These are phyloP conservation scores for Pluteus cervinus DNA, from an alignment of 768 basidiomycete genomes.

Conservation along the genomic window DNA sequence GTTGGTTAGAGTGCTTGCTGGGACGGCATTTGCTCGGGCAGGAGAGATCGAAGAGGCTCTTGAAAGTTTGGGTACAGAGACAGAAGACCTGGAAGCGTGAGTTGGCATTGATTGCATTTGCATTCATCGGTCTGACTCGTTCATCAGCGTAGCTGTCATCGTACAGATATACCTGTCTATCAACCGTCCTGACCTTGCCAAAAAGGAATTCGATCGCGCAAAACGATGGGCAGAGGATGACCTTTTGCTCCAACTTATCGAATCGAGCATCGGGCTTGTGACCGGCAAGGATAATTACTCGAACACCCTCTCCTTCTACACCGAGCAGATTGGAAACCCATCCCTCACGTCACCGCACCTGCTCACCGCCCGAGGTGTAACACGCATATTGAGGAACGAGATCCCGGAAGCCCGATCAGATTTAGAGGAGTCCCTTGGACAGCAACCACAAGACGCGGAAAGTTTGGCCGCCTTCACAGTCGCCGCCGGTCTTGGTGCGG, in stretches of 20 bases:
- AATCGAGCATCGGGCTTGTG: conserved; percentile 73
- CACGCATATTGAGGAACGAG: conserved; percentile 73
- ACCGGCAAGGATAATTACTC: conserved; percentile 68
- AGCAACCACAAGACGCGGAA: conserved; percentile 55
- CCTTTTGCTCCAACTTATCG: conserved; percentile 82
- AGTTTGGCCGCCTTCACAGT: conserved; percentile 64
- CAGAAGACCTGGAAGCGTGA: conserved; percentile 84
- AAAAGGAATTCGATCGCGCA: conserved; percentile 77
- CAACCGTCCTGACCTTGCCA: conserved; percentile 80
- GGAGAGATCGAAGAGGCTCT: conserved; percentile 90
- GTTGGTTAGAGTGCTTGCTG: conserved; percentile 72
- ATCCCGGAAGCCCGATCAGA: conserved; percentile 73
- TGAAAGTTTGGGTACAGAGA: conserved; percentile 75
- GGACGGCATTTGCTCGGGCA: conserved; percentile 79
- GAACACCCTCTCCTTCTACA: conserved; percentile 59
- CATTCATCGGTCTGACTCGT: conserved; percentile 1
- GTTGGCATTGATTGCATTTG: conserved; percentile 23
- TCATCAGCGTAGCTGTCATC: conserved; percentile 65
- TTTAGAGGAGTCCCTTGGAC: conserved; percentile 66
- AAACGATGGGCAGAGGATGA: conserved; percentile 88
- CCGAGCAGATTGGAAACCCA: conserved; percentile 79
- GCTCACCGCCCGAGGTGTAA: conserved; percentile 74
- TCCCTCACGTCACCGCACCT: conserved; percentile 69
- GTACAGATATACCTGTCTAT: conserved; percentile 91
- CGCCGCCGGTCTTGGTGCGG: conserved; percentile 50